Base-by-base conservation (phyloP, 306 rosid species). In the Spatholobus suberectus region DNA sequence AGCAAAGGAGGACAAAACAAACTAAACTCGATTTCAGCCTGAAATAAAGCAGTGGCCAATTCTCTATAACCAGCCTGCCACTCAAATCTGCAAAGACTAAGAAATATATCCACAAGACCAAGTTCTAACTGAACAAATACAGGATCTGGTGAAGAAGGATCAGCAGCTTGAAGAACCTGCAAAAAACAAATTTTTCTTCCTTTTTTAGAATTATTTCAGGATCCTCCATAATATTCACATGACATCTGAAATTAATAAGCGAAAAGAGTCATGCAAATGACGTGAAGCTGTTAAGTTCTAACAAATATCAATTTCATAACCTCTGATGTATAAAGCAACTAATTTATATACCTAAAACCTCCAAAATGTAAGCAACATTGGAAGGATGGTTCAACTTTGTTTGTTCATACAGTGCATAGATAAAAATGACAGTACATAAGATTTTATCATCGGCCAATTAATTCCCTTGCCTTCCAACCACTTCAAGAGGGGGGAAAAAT, bases 31-130 rank as follows among this genome's bases (percentile, higher is more conserved):
- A 95, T 89, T 88, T 93, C 98, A 82, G 99, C 98, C 95, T 93
- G 99, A 92, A 95, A 92, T 77, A 95, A 84, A 79, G 92, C 94
- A 55, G 98, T 93, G 86, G 98, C 90, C 81, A 93, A 86, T 87
- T 95, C 99, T 85, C 86, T 92, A 57, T 92, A 93, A 81, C 99
- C 99, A 68, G 92, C 86, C 85, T 95, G 99, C 99, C 99, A 95
- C 76, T 95, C 99, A 75, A 95, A 92, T 69, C 94, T 86, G 84
- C 99, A 95, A 57, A 93, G 92, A 89, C 93, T 86, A 69, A 95
- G 82, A 88, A 95, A 95, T 81, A 93, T 85, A 86, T 95, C 97
- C 70, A 93, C 99, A 73, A 95, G 98, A 84, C 97, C 89, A 88
- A 92, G 92, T 86, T 95, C 99, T 82, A 86, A 89, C 90, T 92